Percentiles rank a stretch among this genome's conserved stretches.
phyloP scores from a whole-genome alignment of 2,329 filamentous ascomycete species.

The Sporothrix protearum region DNA sequence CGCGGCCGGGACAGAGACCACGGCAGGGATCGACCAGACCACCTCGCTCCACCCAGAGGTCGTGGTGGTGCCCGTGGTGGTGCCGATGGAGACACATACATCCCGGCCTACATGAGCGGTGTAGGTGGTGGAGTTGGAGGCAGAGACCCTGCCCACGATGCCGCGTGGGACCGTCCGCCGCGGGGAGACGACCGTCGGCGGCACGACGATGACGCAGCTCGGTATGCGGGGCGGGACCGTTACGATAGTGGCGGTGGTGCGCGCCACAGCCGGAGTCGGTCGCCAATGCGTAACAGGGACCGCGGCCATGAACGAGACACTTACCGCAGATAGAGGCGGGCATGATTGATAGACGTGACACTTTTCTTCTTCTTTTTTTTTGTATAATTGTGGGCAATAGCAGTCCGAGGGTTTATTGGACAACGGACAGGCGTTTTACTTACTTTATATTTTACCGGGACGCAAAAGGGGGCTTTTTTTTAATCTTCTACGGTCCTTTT shows the following conservation, averaged over 20 bases:
- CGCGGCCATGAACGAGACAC: slow-evolving; percentile 46
- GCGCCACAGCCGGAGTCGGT: slow-evolving; percentile 47
- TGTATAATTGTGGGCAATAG: background rate
- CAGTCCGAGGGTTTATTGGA: background rate
- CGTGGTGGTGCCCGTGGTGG: slow-evolving; percentile 27
- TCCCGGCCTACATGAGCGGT: slow-evolving; percentile 46
- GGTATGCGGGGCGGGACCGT: slow-evolving; percentile 27
- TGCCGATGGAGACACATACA: slow-evolving; percentile 46
- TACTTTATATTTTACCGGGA: background rate
- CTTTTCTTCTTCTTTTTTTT: background rate
- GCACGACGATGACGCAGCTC: slow-evolving; percentile 38
- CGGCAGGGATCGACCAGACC: background rate
- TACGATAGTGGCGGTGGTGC: slow-evolving; percentile 36
- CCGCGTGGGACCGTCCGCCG: slow-evolving; percentile 23
- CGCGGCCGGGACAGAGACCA: slow-evolving; percentile 25
- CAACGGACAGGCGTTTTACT: background rate
- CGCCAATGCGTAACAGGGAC: slow-evolving; percentile 40
- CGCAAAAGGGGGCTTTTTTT: background rate
- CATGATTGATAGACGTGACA: too few relatives aligned
- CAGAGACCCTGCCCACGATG: slow-evolving; percentile 4
- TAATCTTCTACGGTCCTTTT: background rate
- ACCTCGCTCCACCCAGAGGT: slow-evolving; percentile 24
- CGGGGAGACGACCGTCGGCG: slow-evolving; percentile 42
- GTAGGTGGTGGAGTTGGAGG: slow-evolving; percentile 20
- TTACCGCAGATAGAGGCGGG: slow-evolving; percentile 46